Conservation (phyloP, 352 stramenopile species). For the Sclerospora graminicola region DNA sequence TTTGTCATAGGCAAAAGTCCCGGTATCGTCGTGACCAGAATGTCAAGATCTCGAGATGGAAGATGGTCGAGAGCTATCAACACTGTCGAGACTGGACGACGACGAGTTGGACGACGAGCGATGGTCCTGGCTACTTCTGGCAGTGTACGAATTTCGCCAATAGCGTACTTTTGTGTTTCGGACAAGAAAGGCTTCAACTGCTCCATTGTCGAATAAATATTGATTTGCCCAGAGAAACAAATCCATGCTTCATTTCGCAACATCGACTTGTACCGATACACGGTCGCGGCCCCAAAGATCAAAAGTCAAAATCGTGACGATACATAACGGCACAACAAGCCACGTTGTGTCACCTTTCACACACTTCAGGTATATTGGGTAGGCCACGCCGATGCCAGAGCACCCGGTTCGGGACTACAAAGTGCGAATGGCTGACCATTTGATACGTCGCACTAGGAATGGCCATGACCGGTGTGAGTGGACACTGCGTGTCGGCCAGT, state of each 20-base stretch:
- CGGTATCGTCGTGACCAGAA: neutral
- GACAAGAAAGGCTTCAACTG: conserved; percentile 37
- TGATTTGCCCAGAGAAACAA: conserved; percentile 28
- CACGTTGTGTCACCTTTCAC: conserved; percentile 42
- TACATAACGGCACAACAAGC: conserved; percentile 46
- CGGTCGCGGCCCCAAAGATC: conserved; percentile 29
- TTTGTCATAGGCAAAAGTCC: conserved; percentile 9
- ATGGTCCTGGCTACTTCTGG: neutral
- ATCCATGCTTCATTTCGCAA: conserved; percentile 27
- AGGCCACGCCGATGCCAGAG: conserved; percentile 38
- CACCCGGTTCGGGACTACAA: conserved; percentile 24
- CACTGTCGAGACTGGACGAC: conserved; percentile 13
- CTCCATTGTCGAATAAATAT: conserved; percentile 33
- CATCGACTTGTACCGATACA: conserved; percentile 41
- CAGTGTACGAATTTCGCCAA: too few relatives aligned
- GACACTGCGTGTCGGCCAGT: conserved; percentile 40
- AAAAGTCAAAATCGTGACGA: conserved; percentile 38
- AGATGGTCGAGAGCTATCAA: conserved; percentile 14
- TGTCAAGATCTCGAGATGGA: conserved; percentile 3
- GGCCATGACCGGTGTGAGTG: conserved; percentile 33
- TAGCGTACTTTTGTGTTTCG: conserved; percentile 13
- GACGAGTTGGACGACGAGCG: conserved; percentile 6
- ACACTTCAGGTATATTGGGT: conserved; percentile 41
- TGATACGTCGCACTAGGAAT: conserved; percentile 50
- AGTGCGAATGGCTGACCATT: conserved; percentile 26